These are phyloP conservation scores for Proliferodiscus dingleyae DNA, from an alignment of 2,329 filamentous ascomycete genomes.

Conservation along the genomic window DNA sequence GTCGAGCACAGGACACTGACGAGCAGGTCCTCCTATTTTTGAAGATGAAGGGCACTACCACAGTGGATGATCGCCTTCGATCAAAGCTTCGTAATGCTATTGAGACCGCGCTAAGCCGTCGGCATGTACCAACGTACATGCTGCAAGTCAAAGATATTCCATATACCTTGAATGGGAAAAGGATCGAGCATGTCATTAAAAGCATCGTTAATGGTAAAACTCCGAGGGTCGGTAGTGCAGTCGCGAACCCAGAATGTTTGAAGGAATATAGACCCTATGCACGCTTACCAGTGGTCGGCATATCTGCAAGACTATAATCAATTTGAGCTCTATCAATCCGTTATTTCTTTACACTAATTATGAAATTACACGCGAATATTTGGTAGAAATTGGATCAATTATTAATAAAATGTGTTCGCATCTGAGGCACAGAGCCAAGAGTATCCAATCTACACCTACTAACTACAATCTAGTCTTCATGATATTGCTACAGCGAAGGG, in stretches of 20 bases:
- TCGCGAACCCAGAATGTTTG: not conserved
- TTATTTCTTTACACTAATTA: too few species aligned
- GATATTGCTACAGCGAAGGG: too few species aligned
- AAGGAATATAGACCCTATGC: not conserved
- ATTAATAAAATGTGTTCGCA: too few species aligned
- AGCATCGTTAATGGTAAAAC: not conserved
- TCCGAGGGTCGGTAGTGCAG: not conserved
- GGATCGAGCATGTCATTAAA: not conserved
- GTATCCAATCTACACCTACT: too few species aligned
- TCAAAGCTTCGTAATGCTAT: constrained; percentile 60
- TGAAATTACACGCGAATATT: too few species aligned
- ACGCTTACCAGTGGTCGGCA: not conserved
- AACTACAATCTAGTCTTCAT: too few species aligned
- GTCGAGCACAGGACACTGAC: constrained; percentile 54
- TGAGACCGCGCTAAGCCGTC: constrained; percentile 58
- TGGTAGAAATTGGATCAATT: too few species aligned
- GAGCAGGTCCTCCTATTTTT: constrained; percentile 57
- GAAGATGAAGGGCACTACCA: constrained; percentile 52
- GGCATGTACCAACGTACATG: constrained; percentile 73
- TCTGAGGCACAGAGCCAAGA: too few species aligned
- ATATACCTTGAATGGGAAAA: not conserved
- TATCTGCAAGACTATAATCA: too few species aligned
- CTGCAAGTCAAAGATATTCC: not conserved
- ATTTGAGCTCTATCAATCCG: too few species aligned
- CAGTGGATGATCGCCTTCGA: constrained; percentile 51